phyloP scores from a whole-genome alignment of 768 basidiomycete species.

The Lyophyllum shimeji region DNA sequence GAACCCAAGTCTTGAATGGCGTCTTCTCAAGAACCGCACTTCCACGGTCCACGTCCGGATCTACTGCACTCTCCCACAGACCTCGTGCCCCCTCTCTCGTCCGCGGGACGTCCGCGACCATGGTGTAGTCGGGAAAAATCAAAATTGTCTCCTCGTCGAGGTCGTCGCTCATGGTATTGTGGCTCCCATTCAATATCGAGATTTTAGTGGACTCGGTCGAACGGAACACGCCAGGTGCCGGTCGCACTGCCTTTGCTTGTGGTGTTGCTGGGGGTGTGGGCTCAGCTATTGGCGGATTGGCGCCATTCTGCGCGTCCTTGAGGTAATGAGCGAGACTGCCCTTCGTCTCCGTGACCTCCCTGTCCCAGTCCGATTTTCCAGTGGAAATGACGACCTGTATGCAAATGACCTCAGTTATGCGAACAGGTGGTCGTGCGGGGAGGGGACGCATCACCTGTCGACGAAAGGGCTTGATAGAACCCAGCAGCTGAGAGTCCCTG shows the following conservation, averaged over 20 bases:
- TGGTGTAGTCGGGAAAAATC: constrained; percentile 90
- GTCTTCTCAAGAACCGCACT: constrained; percentile 44
- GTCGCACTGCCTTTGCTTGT: constrained; percentile 27
- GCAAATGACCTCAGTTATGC: constrained; percentile 4
- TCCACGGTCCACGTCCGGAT: constrained; percentile 53
- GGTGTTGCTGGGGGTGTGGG: constrained; percentile 25
- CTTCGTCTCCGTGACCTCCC: constrained; percentile 70
- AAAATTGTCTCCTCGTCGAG: constrained; percentile 73
- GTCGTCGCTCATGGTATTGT: constrained; percentile 67
- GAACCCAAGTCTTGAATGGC: constrained; percentile 65
- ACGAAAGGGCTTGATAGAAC: constrained; percentile 79
- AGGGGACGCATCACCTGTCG: constrained; percentile 64
- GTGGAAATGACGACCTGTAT: constrained; percentile 83
- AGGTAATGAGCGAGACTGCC: constrained; percentile 71
- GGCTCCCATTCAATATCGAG: constrained; percentile 83
- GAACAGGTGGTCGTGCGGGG: constrained; percentile 2
- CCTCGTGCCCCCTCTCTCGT: constrained; percentile 64
- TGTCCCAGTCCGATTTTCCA: constrained; percentile 86
- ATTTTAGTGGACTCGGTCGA: constrained; percentile 54
- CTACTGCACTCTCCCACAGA: constrained; percentile 65
- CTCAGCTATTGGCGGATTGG: constrained; percentile 25
- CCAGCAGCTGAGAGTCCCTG: constrained; percentile 79
- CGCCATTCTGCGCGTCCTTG: constrained; percentile 30
- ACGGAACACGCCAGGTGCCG: constrained; percentile 56
- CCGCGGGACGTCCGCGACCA: constrained; percentile 71